Conservation (phyloP, 768 basidiomycete species). For the Lyophyllum atratum region DNA sequence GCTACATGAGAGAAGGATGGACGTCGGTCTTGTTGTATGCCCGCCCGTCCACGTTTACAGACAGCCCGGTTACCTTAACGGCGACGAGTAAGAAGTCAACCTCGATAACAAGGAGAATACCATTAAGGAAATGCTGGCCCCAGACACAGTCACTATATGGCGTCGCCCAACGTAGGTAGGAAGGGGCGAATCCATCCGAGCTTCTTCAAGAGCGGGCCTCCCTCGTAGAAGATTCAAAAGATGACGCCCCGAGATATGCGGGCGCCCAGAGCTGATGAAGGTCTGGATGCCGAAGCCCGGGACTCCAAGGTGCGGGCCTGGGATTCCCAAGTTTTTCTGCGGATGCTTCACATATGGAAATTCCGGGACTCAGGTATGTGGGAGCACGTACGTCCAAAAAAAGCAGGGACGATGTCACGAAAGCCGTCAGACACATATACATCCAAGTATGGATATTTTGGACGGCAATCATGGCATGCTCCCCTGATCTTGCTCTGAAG, state of each 20-base stretch:
- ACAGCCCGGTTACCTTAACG: background rate
- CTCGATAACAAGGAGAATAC: background rate
- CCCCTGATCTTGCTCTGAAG: conserved; percentile 12
- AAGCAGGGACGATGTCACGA: background rate
- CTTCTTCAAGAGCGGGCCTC: background rate
- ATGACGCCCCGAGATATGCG: conserved; percentile 1
- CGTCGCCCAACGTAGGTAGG: background rate
- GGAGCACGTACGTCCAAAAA: background rate
- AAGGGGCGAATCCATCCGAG: background rate
- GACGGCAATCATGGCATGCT: conserved; percentile 15
- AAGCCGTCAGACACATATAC: background rate
- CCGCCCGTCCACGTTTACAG: background rate
- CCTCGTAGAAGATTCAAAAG: background rate
- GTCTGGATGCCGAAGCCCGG: background rate
- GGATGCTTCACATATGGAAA: background rate
- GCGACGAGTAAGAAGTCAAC: background rate
- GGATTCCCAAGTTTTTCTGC: background rate
- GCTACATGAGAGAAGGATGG: background rate
- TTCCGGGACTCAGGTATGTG: conserved; percentile 1
- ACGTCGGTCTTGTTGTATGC: background rate
- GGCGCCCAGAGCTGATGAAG: background rate
- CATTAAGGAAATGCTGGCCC: background rate
- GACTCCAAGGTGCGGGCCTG: background rate
- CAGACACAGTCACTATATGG: background rate
- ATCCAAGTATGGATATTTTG: conserved; percentile 13